Percentiles rank a stretch among this genome's conserved stretches.
phyloP scores from a whole-genome alignment of 31 red algal genomes.

The Pterothamnion heteromorphum region DNA sequence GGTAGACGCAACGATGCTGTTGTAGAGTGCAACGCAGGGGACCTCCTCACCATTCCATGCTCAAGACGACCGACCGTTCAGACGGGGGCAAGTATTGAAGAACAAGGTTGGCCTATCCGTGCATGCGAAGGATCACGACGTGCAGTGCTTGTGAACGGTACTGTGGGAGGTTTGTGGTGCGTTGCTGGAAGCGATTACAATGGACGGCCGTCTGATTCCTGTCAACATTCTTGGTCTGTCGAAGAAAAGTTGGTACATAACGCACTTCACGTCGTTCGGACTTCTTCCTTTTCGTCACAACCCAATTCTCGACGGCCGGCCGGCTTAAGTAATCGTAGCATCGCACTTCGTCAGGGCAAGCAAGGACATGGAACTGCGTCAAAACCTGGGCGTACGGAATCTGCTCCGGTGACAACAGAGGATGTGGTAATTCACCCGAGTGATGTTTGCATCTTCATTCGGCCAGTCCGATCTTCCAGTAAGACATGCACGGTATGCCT shows the following conservation, averaged over 20 bases:
- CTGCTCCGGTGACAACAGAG: not conserved
- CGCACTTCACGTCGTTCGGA: not conserved
- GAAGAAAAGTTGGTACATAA: not conserved
- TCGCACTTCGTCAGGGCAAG: too few relatives aligned
- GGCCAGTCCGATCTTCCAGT: not conserved
- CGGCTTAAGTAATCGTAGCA: too few relatives aligned
- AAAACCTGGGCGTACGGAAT: too few relatives aligned
- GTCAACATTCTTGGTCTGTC: not conserved
- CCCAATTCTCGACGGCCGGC: too few relatives aligned
- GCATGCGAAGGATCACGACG: not conserved
- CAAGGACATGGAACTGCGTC: too few relatives aligned
- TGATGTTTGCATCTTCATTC: not conserved
- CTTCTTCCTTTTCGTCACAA: too few relatives aligned
- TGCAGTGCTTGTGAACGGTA: not conserved
- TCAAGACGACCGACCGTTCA: not conserved
- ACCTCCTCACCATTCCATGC: not conserved
- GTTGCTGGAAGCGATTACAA: not conserved
- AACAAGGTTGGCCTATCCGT: not conserved
- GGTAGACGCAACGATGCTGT: not conserved
- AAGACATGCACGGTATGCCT: not conserved
- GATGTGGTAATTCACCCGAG: not conserved
- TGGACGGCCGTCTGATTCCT: not conserved
- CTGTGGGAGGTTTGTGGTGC: not conserved
- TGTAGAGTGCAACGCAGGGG: not conserved
- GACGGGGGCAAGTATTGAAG: not conserved